These are phyloP conservation scores for Diaporthe australafricana DNA, from an alignment of 2,329 filamentous ascomycete species.

Conservation along the genomic window DNA sequence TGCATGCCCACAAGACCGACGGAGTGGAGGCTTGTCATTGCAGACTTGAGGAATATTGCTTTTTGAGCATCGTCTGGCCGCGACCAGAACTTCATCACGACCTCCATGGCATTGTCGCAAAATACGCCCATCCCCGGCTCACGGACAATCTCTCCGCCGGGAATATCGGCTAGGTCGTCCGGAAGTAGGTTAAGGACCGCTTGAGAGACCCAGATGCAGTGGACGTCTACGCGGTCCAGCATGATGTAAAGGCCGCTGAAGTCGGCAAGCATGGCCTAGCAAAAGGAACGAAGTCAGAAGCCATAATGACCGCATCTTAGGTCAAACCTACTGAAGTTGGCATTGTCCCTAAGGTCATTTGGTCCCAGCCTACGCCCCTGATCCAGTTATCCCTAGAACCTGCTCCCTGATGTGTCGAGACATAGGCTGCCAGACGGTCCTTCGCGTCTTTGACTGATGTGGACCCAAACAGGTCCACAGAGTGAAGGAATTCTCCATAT, in stretches of 20 bases:
- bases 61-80: constrained; percentile 65
- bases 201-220: constrained; percentile 77
- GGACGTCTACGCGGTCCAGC: constrained; percentile 77
- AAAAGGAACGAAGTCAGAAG: not conserved
- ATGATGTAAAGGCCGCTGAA: constrained; percentile 72
- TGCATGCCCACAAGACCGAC: constrained; percentile 77
- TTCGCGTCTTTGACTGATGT: constrained; percentile 66
- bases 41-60: constrained; percentile 65
- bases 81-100: constrained; percentile 68
- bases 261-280: constrained; percentile 64
- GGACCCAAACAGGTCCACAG: constrained; percentile 72
- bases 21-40: constrained; percentile 72
- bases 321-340: constrained; percentile 67
- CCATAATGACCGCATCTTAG: not conserved
- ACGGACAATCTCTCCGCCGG: constrained; percentile 73
- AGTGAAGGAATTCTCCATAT: constrained; percentile 75
- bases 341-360: constrained; percentile 73
- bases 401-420: constrained; percentile 59
- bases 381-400: constrained; percentile 71
- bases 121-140: constrained; percentile 75
- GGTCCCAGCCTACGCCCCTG: constrained; percentile 78
- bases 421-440: constrained; percentile 62
- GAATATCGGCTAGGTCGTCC: constrained; percentile 60
- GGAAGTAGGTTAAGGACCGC: constrained; percentile 72
- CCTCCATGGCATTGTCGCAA: constrained; percentile 79